Evolutionary conservation across 1,284 basidiomycete genomes (phyloP), one percentile per base, ranked within the genome.

Genomic region (Cryptococcus jaspeensis): DNA sequence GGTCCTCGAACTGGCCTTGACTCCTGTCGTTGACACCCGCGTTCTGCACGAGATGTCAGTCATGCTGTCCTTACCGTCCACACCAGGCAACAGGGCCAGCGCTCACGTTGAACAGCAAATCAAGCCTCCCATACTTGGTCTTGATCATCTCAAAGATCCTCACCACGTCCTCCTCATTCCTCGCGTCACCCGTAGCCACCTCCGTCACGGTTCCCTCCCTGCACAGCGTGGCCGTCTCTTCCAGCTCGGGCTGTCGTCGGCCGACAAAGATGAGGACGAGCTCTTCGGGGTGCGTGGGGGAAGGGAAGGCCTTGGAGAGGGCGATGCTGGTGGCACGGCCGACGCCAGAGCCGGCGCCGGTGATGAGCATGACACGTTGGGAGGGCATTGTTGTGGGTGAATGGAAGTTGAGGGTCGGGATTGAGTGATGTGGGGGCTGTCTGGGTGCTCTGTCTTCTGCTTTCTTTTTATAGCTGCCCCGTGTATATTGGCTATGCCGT

Each of bases 101-200:
- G 64, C 82, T 72, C 66, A 86, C 89, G 71, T 92, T 91, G 79
- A 91, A 92, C 16, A 84, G 66, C n/a, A 90, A 65, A 69, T 92
- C 89, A 22, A 91, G 68, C 2, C 86, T 81, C 6, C 86, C 87
- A 67, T 87, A 90, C 55, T 80, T 79, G 23, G 80, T 73, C 45
- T 84, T 71, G 1, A 85, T 80, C 37, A 78, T 70, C 9, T 76
- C 66, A 69, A 91, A 91, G 46, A 90, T 76, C n/a, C 65, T 67
- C 59, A 54, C 52, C 8, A 74, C 71, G 42, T 72, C 71, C 32
- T 58, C 63, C 23, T 74, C 71, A 7, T 50, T 56, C 40, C 62
- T 66, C 11, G 90, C 81, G 68, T 90, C 86, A 1, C 87, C 89
- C 0, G 80, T 66, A 16, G 87, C 61, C 1, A 67, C 55, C 58